Evolutionary conservation across 108 stramenopile species (phyloP), one percentile per base, ranked within the genome.

Genomic region (Cyclotella baltica): DNA sequence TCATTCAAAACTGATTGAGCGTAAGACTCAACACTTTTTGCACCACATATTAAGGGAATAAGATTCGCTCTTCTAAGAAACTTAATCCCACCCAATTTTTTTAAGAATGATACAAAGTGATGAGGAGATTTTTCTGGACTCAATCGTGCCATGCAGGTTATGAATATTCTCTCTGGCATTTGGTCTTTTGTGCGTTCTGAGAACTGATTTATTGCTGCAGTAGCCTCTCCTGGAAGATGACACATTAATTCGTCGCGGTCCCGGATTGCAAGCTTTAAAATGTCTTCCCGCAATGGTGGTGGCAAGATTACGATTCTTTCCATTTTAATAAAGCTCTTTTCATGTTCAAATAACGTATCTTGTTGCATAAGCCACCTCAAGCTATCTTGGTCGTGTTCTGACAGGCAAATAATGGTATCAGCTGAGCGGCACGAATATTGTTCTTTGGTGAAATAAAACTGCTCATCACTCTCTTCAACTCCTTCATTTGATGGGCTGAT

Each of bases 231-330:
- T 34, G 83, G 77, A 35, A 79, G 33, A 47, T 63, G 38, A 35
- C 20, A 43, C 55, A 29, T 10, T 5, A 28, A 34, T 43, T 47
- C 58, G 19, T 29, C 43, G 19, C 10, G 19, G 30, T 62, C 19
- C 3, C 52, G 36, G 28, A 61, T 82, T 43, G 82, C 82, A 40
- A 85, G 72, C 27, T 55, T 72, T 55, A 67, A 56, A 30, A 87
- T 75, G 57, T 87, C 86, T 47, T 70, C 69, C 40, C 86, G 72
- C 29, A 87, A 62, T 36, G 86, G 86, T 38, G 86, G 86, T 40
- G 56, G 67, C 15, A 85, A 46, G 8, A 84, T 73, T 38, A 66
- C 31, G 0, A 83, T 79, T 10, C 35, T 43, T 27, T 19, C 31
- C 18, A 64, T 33, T 56, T 70, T 70, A 18, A 22, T 56, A 13